Base-by-base conservation (phyloP, 768 basidiomycete genomes). In the Panaeolus cyanescens region DNA sequence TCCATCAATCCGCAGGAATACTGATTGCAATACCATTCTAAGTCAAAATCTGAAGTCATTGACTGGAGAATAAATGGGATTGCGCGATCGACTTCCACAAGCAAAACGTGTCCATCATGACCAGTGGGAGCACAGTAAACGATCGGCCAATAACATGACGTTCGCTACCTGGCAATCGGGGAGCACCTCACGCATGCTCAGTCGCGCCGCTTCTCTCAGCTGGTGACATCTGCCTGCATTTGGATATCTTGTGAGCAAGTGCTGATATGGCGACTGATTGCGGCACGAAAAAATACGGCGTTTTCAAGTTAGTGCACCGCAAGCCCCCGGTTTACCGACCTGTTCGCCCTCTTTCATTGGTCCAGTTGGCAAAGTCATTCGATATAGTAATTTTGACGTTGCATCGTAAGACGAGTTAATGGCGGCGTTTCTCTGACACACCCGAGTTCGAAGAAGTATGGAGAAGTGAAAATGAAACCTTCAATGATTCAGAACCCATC, bases 161-260 rank as follows among this genome's bases (percentile, higher is more conserved):
- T 50, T 50, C 45, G 45, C 45, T 50, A 50, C 45, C 45, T 50
- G 45, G 45, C 45, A 22, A 50, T 50, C 45, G 45, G 45, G 45
- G 45, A 50, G 45, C 45, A 50, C 45, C 30, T 50, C 45, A 50
- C 45, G 30, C 45, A 28, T 20, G 39, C 19, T 8, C 39, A 20
- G 10, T 22, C 39, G 19, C 45, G 45, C 45, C 25, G 45, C 25
- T 50, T 28, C 45, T 25, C 45, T 28, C 45, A 50, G 45, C 30
- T 28, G 45, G 15, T 28, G 13, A 13, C 4, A 37, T n/a, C 12
- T 50, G 25, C 9, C 19, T 42, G 19, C 22, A 42, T 50, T 42
- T 50, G 30, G 45, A 13, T 28, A 15, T 13, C 8, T 25, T 28
- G 3, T 50, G 45, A 50, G 45, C 45, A 25, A 28, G 25, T 50